Conservation (phyloP, 2,329 filamentous ascomycete genomes). For the Sporothrix curviconia region DNA sequence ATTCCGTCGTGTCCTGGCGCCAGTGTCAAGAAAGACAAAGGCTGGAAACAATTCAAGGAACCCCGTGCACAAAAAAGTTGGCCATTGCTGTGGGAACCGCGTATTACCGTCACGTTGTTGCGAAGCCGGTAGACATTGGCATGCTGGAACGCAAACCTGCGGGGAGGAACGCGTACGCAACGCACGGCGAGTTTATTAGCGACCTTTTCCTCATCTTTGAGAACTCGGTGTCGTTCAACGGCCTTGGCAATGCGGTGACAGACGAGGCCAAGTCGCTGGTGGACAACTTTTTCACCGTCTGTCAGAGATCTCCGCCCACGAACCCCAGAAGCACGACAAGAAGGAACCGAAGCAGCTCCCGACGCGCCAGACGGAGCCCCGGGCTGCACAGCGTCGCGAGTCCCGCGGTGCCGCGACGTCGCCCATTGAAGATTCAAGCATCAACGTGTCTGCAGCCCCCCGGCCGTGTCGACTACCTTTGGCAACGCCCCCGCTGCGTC, state of each 20-base stretch:
- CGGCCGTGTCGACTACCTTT: background rate
- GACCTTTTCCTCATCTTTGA: constrained; percentile 73
- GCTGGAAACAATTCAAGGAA: constrained; percentile 67
- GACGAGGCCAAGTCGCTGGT: constrained; percentile 49
- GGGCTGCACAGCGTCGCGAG: constrained; percentile 31
- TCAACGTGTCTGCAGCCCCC: background rate
- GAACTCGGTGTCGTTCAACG: constrained; percentile 81
- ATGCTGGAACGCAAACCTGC: constrained; percentile 77
- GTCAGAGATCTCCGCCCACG: constrained; percentile 39
- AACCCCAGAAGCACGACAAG: constrained; percentile 56
- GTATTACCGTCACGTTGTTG: constrained; percentile 59
- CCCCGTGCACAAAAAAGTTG: constrained; percentile 71
- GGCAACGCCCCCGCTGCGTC: constrained; percentile 11
- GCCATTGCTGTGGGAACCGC: constrained; percentile 69
- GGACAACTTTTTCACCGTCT: constrained; percentile 46
- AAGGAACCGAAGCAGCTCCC: constrained; percentile 46
- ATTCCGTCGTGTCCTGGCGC: constrained; percentile 61
- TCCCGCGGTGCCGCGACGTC: constrained; percentile 27
- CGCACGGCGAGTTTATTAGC: constrained; percentile 63
- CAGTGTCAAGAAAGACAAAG: constrained; percentile 79
- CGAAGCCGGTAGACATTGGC: constrained; percentile 75
- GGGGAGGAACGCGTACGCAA: constrained; percentile 59
- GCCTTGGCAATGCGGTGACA: constrained; percentile 66
- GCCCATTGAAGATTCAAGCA: constrained; percentile 23
- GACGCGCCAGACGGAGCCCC: constrained; percentile 40